Conservation (phyloP, 1,284 basidiomycete species). For the Farysia itapuensis region DNA sequence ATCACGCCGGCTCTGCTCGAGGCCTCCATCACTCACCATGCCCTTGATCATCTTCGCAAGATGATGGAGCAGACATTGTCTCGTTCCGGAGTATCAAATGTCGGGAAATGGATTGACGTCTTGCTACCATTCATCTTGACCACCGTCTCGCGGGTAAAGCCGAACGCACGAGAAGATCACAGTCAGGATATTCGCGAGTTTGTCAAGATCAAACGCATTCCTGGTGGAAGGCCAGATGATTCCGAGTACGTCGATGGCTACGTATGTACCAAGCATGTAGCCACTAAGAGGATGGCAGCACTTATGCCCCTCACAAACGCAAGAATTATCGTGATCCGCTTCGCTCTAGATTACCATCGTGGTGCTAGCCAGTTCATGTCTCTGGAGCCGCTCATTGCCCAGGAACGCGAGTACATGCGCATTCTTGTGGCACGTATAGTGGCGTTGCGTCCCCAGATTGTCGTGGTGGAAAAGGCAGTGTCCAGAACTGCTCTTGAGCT, state of each 20-base stretch:
- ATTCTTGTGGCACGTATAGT: slow-evolving; percentile 86
- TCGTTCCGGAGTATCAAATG: slow-evolving; percentile 30
- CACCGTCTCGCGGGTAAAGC: slow-evolving; percentile 50
- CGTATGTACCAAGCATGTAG: slow-evolving; percentile 96
- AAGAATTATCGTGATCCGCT: slow-evolving; percentile 91
- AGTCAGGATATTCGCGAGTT: slow-evolving; percentile 88
- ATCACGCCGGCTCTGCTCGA: slow-evolving; percentile 34
- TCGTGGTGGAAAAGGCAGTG: slow-evolving; percentile 88
- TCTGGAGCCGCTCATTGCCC: slow-evolving; percentile 85
- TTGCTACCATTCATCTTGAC: slow-evolving; percentile 48
- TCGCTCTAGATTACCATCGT: slow-evolving; percentile 91
- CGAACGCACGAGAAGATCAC: slow-evolving; percentile 68
- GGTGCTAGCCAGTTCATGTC: slow-evolving; percentile 87
- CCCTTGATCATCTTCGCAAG: slow-evolving; percentile 40
- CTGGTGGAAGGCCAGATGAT: slow-evolving; percentile 85
- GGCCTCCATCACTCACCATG: slow-evolving; percentile 29
- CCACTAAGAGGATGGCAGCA: slow-evolving; percentile 75
- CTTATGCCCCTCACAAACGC: slow-evolving; percentile 70
- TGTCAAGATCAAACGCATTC: slow-evolving; percentile 98
- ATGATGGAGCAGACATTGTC: slow-evolving; percentile 53
- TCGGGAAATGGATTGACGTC: slow-evolving; percentile 47
- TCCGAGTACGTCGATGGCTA: slow-evolving; percentile 97
- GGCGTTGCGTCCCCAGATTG: slow-evolving; percentile 85
- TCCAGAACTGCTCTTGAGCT: slow-evolving; percentile 88
- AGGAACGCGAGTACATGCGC: slow-evolving; percentile 91